These are phyloP conservation scores for Leccinum longicurvipes DNA, from an alignment of 768 basidiomycete genomes.

Conservation along the genomic window DNA sequence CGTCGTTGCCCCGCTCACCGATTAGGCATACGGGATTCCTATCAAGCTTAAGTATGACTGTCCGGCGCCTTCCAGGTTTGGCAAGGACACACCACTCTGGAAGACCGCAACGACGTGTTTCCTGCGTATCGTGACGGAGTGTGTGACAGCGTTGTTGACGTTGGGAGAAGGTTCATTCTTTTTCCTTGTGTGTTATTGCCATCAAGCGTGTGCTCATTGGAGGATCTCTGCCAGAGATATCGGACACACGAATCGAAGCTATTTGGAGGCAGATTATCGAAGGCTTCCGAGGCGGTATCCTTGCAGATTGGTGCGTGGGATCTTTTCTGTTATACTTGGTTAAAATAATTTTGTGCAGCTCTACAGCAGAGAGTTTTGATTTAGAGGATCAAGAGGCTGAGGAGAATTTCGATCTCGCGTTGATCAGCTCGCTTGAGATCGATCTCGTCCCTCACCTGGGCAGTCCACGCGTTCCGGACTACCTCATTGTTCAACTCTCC, in stretches of 20 bases:
- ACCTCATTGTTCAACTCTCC: slow-evolving; percentile 62
- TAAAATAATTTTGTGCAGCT: slow-evolving; percentile 35
- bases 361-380: slow-evolving; percentile 51
- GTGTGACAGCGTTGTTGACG: slow-evolving; percentile 47
- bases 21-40: slow-evolving; percentile 82
- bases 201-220: background rate
- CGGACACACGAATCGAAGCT: slow-evolving; percentile 65
- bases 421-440: slow-evolving; percentile 76
- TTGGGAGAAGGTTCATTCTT: slow-evolving; percentile 48
- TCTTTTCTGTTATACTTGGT: background rate
- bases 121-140: slow-evolving; percentile 69
- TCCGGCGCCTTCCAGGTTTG: slow-evolving; percentile 83
- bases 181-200: background rate
- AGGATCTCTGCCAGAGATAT: slow-evolving; percentile 41
- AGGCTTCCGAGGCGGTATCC: slow-evolving; percentile 75
- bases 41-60: slow-evolving; percentile 95
- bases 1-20: background rate
- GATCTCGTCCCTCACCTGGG: slow-evolving; percentile 80
- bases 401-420: slow-evolving; percentile 80
- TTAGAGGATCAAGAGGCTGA: slow-evolving; percentile 69
- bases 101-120: slow-evolving; percentile 88
- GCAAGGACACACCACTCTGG: slow-evolving; percentile 87
- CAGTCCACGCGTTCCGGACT: slow-evolving; percentile 63
- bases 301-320: slow-evolving; percentile 73
- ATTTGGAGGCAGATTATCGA: slow-evolving; percentile 86